A percentile compares a stretch with the other conserved stretches of the same genome.
Evolutionary conservation across 345 rosid species (phyloP).

Genomic region (Mangifera indica): DNA sequence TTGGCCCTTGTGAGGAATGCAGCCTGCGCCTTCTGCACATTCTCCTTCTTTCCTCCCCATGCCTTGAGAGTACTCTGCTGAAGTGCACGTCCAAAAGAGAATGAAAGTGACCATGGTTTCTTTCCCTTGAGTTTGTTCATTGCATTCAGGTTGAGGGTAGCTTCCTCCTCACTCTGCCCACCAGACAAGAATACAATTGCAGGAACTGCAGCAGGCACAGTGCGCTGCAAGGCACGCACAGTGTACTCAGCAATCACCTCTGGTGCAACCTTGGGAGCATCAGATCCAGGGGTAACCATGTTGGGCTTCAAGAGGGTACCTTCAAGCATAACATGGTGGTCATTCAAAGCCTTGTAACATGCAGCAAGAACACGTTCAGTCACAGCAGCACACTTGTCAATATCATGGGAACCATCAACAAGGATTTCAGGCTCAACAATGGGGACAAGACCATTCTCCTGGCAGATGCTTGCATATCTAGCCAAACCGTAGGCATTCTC

Average conservation of each 20-base stretch:
- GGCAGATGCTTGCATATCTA: conserved; percentile 81
- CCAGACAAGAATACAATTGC: conserved; percentile 89
- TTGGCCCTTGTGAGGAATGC: conserved; percentile 72
- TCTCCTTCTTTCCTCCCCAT: conserved; percentile 81
- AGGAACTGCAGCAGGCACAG: conserved; percentile 88
- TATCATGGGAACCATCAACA: conserved; percentile 80
- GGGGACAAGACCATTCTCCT: conserved; percentile 95
- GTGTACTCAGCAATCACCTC: conserved; percentile 82
- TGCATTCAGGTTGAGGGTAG: conserved; percentile 79
- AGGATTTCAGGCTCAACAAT: conserved; percentile 95
- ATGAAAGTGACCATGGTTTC: conserved; percentile 92
- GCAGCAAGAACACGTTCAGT: conserved; percentile 90
- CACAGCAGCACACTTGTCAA: conserved; percentile 69
- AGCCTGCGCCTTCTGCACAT: conserved; percentile 56
- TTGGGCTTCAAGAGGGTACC: conserved; percentile 91
- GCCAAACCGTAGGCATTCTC: conserved; percentile 92
- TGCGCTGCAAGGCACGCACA: conserved; percentile 71
- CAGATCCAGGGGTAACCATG: conserved; percentile 98
- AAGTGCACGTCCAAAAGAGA: conserved; percentile 90
- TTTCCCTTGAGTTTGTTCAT: conserved; percentile 72
- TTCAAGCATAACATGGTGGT: conserved; percentile 86
- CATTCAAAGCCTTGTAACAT: conserved; percentile 88
- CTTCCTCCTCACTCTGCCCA: conserved; percentile 94
- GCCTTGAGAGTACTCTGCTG: conserved; percentile 93
- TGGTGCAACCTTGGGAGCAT: conserved; percentile 65